Percentiles rank a stretch among this genome's conserved stretches.
These are phyloP conservation scores for Wilhelminamyces savonicus DNA, from an alignment of 805 yeast species.

Conservation along the genomic window DNA sequence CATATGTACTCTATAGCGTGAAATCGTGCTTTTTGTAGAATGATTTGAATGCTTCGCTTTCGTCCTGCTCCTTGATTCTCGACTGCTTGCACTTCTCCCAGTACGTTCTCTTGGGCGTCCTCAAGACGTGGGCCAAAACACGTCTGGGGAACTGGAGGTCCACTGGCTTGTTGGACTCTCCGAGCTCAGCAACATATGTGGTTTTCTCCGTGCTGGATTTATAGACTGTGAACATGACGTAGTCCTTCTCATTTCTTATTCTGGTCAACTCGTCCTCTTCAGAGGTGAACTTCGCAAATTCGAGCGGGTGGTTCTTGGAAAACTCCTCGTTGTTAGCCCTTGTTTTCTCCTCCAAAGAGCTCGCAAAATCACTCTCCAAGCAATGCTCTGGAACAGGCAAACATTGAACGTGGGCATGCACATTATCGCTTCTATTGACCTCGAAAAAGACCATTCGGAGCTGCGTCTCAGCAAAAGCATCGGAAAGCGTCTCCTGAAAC, in stretches of 20 bases:
- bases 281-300: conserved; percentile 29
- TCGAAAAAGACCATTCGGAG: conserved; percentile 62
- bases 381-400: conserved; percentile 62
- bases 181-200: conserved; percentile 13
- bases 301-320: conserved; percentile 34
- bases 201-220: conserved; percentile 12
- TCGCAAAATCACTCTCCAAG: conserved; percentile 34
- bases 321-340: conserved; percentile 43
- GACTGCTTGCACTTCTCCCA: conserved; percentile 79
- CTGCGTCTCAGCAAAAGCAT: conserved; percentile 40
- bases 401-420: conserved; percentile 76
- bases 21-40: conserved; percentile 52
- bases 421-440: conserved; percentile 53
- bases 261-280: conserved; percentile 13
- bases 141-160: conserved; percentile 85
- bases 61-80: conserved; percentile 52
- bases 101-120: conserved; percentile 52
- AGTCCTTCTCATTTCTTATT: conserved; percentile 27
- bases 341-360: conserved; percentile 38
- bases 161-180: conserved; percentile 30
- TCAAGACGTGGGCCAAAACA: conserved; percentile 60
- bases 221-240: conserved; percentile 27
- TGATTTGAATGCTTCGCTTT: conserved; percentile 57
- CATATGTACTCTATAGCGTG: conserved; percentile 12
- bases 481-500: conserved; percentile 43